Conservation (phyloP, 768 basidiomycete species). For the Mrakia frigida region DNA sequence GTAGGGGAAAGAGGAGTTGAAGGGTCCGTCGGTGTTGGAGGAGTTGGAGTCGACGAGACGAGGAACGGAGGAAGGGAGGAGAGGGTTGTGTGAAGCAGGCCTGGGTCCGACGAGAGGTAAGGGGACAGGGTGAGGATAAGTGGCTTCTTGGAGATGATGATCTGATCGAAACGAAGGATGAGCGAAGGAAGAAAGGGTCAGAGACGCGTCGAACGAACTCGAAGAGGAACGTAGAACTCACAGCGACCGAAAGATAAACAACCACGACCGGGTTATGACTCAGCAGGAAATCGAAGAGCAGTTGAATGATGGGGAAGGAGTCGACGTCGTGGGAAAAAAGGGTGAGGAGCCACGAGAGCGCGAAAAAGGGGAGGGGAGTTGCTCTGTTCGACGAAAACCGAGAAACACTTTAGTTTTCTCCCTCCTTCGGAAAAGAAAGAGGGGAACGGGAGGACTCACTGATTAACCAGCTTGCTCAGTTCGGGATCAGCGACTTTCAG, state of each 20-base stretch:
- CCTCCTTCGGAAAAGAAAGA: not conserved
- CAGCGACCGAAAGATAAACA: slow-evolving; percentile 78
- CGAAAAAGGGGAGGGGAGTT: slow-evolving; percentile 79
- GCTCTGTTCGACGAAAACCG: slow-evolving; percentile 47
- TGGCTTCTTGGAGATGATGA: slow-evolving; percentile 65
- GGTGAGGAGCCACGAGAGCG: slow-evolving; percentile 82
- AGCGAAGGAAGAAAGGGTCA: no score
- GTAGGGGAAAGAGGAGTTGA: slow-evolving; percentile 27
- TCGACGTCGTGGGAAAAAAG: slow-evolving; percentile 90
- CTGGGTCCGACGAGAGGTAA: slow-evolving; percentile 44
- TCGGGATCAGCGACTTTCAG: slow-evolving; percentile 64
- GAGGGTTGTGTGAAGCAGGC: slow-evolving; percentile 46
- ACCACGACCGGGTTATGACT: slow-evolving; percentile 71
- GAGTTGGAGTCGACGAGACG: slow-evolving; percentile 33
- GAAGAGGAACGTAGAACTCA: slow-evolving; percentile 47
- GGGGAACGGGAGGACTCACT: slow-evolving; percentile 46
- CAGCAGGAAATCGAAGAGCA: slow-evolving; percentile 84
- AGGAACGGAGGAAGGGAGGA: slow-evolving; percentile 41
- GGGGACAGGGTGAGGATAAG: slow-evolving; percentile 57
- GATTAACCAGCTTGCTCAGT: slow-evolving; percentile 63
- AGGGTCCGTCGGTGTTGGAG: no score
- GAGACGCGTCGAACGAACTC: not conserved
- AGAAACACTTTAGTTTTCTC: not conserved
- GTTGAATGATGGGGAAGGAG: slow-evolving; percentile 79
- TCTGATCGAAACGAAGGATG: slow-evolving; percentile 47